Base-by-base conservation (phyloP, 805 yeast species). In the Millerozyma miso region DNA sequence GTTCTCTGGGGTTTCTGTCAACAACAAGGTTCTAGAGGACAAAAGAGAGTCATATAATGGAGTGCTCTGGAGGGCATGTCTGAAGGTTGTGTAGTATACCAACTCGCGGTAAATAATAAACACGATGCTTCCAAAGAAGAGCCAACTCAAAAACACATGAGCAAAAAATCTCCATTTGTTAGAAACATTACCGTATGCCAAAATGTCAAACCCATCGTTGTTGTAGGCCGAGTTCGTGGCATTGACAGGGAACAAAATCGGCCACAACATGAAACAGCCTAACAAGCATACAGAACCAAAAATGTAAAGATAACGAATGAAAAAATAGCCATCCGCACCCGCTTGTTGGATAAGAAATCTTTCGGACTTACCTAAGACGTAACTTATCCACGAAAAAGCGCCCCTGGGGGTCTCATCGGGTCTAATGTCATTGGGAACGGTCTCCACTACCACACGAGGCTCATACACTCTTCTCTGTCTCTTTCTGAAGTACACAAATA, bases 321-420 rank as follows among this genome's bases (percentile, higher is more conserved):
- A 85, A 58, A 86, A 81, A 59, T 83, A 86, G 2, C 93, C 93
- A 62, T 86, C 95, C 26, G 80, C 60, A 41, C 90, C 86, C 32
- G 83, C 68, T 48, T 83, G 82, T 63, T 85, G 90, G 52, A 86
- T 69, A 34, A 82, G 51, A 60, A 72, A 85, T 1, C 79, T 59
- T 46, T 81, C 83, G 1, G 88, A 83, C 56, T 76, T 76, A 3
- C 65, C 48, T 46, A 81, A 51, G 17, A 85, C 44, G 42, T 62
- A 68, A 2, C 71, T 55, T 4, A 81, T 50, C 93, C 93, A 86
- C 4, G 64, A 57, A 46, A 76, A 73, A 0, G 68, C 59, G 12
- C 80, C 80, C 3, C 54, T 45, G 3, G 78, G 75, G 33, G 69
- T 56, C 33, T 62, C 65, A 26, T 73, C 76, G 1, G 79, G 71